These are phyloP conservation scores for Abelmoschus esculentus DNA, from an alignment of 345 rosid species.

Conservation along the genomic window DNA sequence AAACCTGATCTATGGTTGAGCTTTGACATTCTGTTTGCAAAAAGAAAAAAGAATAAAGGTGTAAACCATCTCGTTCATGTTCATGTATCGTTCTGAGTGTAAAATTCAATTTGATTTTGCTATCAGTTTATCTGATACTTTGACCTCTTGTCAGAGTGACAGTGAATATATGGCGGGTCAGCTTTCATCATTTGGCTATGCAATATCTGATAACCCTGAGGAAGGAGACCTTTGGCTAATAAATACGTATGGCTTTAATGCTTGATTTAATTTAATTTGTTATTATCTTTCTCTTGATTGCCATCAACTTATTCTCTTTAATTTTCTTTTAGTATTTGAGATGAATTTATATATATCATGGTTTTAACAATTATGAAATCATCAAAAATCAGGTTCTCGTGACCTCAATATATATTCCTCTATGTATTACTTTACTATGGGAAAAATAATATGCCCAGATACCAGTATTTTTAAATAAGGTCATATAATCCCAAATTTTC, in stretches of 20 bases:
- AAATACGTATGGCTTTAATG: slow-evolving; percentile 54
- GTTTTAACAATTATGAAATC: background rate
- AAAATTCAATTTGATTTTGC: background rate
- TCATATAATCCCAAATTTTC: background rate
- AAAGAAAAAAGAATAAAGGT: background rate
- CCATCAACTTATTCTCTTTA: background rate
- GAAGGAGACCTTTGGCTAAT: slow-evolving; percentile 92
- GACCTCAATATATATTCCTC: background rate
- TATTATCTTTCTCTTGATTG: background rate
- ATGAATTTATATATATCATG: background rate
- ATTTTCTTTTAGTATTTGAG: background rate
- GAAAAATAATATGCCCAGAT: background rate
- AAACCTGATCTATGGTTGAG: background rate
- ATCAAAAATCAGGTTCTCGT: background rate
- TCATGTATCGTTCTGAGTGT: background rate
- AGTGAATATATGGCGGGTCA: slow-evolving; percentile 99
- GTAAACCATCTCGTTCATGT: background rate
- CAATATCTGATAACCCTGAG: slow-evolving; percentile 70
- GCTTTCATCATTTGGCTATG: slow-evolving; percentile 88
- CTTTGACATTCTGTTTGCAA: background rate
- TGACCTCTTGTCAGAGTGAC: slow-evolving; percentile 60
- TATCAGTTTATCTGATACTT: background rate
- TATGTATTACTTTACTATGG: background rate
- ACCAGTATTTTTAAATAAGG: background rate
- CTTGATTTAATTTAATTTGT: background rate